These are phyloP conservation scores for Dipodascus geniculatus DNA, from an alignment of 805 yeast genomes.

Conservation along the genomic window DNA sequence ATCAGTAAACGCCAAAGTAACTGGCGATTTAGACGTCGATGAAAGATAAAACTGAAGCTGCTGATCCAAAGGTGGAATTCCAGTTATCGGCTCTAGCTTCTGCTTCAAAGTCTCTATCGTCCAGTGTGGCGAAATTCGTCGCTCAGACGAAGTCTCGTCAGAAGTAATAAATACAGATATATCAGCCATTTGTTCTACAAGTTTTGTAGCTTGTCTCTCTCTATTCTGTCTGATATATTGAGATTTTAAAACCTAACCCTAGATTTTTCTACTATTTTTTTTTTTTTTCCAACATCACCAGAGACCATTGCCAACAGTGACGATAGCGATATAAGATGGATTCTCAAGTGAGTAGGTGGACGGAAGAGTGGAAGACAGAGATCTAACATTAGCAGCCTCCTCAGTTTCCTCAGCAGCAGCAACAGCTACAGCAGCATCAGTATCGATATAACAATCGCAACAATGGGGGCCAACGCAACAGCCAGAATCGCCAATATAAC, in stretches of 20 bases:
- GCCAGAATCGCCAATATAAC: slow-evolving; percentile 13
- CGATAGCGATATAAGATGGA: not conserved
- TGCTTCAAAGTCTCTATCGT: slow-evolving; percentile 38
- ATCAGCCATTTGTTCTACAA: slow-evolving; percentile 25
- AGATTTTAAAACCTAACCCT: not conserved
- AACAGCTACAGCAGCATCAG: slow-evolving; percentile 13
- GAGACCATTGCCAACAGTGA: too few species aligned
- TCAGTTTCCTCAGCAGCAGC: slow-evolving; percentile 7
- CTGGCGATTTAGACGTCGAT: slow-evolving; percentile 7
- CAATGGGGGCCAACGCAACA: slow-evolving; percentile 14
- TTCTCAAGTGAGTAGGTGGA: not conserved
- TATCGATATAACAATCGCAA: slow-evolving; percentile 10
- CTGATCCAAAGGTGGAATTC: slow-evolving; percentile 49
- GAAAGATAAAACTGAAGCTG: slow-evolving; percentile 24
- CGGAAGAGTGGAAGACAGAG: not conserved
- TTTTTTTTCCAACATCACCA: too few species aligned
- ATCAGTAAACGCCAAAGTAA: slow-evolving; percentile 6
- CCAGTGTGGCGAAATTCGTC: slow-evolving; percentile 57
- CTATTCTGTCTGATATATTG: too few species aligned
- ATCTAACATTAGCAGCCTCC: not conserved
- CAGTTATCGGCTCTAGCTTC: slow-evolving; percentile 59
- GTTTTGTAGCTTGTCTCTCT: too few species aligned
- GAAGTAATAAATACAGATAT: slow-evolving; percentile 51
- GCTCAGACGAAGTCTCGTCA: slow-evolving; percentile 53
- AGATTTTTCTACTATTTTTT: not conserved